Conservation (phyloP, 2,329 filamentous ascomycete genomes). For the Ophiostoma tasmaniense region DNA sequence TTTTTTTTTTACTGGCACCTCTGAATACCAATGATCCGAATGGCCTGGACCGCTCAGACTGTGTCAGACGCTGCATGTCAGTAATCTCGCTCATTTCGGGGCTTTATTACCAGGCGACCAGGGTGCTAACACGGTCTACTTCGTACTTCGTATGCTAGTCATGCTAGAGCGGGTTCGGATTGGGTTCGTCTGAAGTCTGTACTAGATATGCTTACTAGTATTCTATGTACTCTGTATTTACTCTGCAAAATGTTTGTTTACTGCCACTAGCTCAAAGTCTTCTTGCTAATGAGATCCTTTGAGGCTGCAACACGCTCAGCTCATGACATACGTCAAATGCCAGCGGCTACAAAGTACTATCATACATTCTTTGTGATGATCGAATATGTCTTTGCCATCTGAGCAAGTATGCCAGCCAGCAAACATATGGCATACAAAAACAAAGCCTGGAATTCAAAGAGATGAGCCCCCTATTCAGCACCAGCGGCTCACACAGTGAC, state of each 20-base stretch:
- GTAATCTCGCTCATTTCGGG: slow-evolving; percentile 14
- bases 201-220: background rate
- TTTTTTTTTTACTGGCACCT: background rate
- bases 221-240: background rate
- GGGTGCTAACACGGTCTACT: background rate
- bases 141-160: background rate
- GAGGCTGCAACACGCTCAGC: too few species aligned
- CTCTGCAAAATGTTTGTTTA: background rate
- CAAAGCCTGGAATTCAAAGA: background rate
- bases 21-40: background rate
- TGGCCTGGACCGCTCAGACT: background rate
- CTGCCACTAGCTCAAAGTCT: background rate
- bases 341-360: background rate
- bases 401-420: background rate
- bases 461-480: background rate
- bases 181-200: background rate
- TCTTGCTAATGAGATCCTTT: too few species aligned
- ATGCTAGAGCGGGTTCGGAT: background rate
- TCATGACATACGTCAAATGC: background rate
- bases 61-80: background rate
- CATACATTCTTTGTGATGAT: background rate
- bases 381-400: background rate
- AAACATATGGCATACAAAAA: background rate
- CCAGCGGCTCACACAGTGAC: background rate
- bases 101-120: background rate